Conservation (phyloP, 106 monocot species). For the Posidonia australis region DNA sequence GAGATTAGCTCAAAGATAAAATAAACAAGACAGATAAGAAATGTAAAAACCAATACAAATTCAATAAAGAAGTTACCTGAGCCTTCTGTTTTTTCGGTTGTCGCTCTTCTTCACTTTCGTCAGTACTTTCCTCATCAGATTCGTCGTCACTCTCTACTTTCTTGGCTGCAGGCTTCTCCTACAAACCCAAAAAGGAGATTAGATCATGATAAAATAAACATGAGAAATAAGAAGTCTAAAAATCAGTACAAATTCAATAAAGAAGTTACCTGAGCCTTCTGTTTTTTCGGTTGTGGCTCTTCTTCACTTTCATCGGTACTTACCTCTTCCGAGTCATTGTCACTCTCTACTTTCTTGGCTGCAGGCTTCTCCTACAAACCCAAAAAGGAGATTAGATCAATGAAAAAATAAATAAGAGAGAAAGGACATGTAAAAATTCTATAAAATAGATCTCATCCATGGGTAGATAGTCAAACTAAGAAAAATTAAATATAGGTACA, state of each 20-base stretch:
- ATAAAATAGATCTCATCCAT: background rate
- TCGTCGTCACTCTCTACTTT: background rate
- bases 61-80: background rate
- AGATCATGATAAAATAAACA: background rate
- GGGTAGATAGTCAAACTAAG: no score
- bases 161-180: background rate
- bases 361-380: no score
- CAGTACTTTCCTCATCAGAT: background rate
- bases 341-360: background rate
- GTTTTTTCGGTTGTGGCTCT: background rate
- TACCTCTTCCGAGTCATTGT: background rate
- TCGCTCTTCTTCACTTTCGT: constrained; percentile 3
- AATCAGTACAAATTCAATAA: background rate
- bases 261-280: background rate
- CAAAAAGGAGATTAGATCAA: background rate
- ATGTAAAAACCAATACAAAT: background rate
- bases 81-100: background rate
- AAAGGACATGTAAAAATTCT: background rate
- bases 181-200: background rate
- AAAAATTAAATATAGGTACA: no score
- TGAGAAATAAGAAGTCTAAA: background rate
- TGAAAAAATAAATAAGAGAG: background rate
- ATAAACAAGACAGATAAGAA: background rate
- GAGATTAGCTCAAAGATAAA: background rate
- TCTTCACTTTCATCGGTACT: constrained; percentile 7